phyloP scores from a whole-genome alignment of 2,329 filamentous ascomycete species.

The Chrysoporthe deuterocubensis region DNA sequence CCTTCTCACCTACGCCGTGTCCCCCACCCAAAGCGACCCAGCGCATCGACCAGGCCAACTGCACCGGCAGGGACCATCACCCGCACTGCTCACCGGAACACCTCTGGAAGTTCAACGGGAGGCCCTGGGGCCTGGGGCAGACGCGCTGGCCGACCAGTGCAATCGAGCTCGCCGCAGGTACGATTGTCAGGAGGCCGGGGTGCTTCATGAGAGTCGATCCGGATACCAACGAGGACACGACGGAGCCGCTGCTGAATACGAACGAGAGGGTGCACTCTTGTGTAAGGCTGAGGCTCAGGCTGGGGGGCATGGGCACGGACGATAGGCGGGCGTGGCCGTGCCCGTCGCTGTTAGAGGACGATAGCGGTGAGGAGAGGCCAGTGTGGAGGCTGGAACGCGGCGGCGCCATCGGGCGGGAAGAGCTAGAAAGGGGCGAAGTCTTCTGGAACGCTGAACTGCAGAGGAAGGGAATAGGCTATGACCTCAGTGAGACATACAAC shows the following conservation, averaged over 20 bases:
- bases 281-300: constrained; percentile 37
- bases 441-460: constrained; percentile 28
- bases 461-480: constrained; percentile 29
- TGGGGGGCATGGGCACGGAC: constrained; percentile 39
- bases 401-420: neutral
- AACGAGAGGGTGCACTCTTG: constrained; percentile 42
- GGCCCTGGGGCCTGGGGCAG: constrained; percentile 38
- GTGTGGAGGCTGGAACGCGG: constrained; percentile 36
- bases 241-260: constrained; percentile 42
- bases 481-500: constrained; percentile 32
- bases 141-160: constrained; percentile 35
- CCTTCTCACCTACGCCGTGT: constrained; percentile 33
- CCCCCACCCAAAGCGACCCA: constrained; percentile 27
- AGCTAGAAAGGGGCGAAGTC: constrained; percentile 12
- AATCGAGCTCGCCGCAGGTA: constrained; percentile 36
- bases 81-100: constrained; percentile 28
- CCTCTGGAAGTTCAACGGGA: constrained; percentile 31
- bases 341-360: constrained; percentile 32
- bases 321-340: constrained; percentile 40
- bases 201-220: constrained; percentile 43
- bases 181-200: constrained; percentile 40
- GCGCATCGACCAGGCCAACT: constrained; percentile 35
- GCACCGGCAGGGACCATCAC: constrained; percentile 35
- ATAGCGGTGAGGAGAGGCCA: constrained; percentile 19
- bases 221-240: constrained; percentile 41